phyloP scores from a whole-genome alignment of 352 stramenopile genomes.

The Globisporangium paroecandrum region DNA sequence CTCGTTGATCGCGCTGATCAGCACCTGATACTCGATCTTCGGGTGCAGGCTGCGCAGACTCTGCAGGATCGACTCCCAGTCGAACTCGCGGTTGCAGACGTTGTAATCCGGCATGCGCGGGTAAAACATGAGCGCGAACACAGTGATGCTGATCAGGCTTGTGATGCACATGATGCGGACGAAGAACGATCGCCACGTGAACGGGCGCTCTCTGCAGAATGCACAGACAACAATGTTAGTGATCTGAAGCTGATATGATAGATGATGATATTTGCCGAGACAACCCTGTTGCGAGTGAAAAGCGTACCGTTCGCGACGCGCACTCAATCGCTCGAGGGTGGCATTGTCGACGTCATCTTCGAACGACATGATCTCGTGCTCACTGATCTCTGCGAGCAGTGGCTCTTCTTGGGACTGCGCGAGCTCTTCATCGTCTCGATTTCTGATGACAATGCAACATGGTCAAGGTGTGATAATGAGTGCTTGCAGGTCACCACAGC shows the following conservation, averaged over 20 bases:
- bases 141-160: slow-evolving; percentile 50
- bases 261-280: not conserved
- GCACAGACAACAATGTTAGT: not conserved
- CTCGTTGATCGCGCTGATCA: slow-evolving; percentile 87
- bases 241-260: not conserved
- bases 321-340: slow-evolving; percentile 48
- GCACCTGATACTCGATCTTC: slow-evolving; percentile 82
- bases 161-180: slow-evolving; percentile 52
- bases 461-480: not conserved
- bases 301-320: slow-evolving; percentile 33
- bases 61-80: slow-evolving; percentile 84
- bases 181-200: slow-evolving; percentile 53
- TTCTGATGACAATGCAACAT: not conserved
- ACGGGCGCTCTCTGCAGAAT: slow-evolving; percentile 32
- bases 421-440: slow-evolving; percentile 34
- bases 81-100: slow-evolving; percentile 86
- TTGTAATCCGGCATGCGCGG: slow-evolving; percentile 86
- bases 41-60: slow-evolving; percentile 69
- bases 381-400: slow-evolving; percentile 42
- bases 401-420: slow-evolving; percentile 44
- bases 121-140: slow-evolving; percentile 85
- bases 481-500: not conserved
- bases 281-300: not conserved
- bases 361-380: slow-evolving; percentile 53
- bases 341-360: slow-evolving; percentile 56